A percentile compares a stretch with the other conserved stretches of the same genome.
Evolutionary conservation across 345 rosid genomes (phyloP).

Genomic region (Acer campestre): DNA sequence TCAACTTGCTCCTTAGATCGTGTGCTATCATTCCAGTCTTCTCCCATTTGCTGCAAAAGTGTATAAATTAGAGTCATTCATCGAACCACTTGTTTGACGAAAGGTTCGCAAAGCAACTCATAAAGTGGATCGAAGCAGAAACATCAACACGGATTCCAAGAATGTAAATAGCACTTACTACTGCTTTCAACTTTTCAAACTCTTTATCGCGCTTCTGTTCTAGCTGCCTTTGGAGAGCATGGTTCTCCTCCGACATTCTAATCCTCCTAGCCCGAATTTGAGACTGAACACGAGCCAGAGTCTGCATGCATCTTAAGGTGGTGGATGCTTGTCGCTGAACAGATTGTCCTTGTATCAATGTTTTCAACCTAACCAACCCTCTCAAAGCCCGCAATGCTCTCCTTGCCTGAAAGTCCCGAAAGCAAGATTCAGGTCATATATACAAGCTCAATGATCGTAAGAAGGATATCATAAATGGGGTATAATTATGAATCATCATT

Average conservation of each 20-base stretch:
- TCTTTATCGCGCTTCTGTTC: slow-evolving; percentile 63
- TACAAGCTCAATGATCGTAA: slow-evolving; percentile 1
- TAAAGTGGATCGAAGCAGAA: background rate
- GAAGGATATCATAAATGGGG: background rate
- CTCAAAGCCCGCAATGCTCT: slow-evolving; percentile 85
- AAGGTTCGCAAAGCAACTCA: background rate
- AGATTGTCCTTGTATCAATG: slow-evolving; percentile 67
- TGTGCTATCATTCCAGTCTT: slow-evolving; percentile 68
- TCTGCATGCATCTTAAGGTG: slow-evolving; percentile 90
- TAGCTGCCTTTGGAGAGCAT: slow-evolving; percentile 58
- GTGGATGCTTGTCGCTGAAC: slow-evolving; percentile 79
- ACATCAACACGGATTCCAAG: background rate
- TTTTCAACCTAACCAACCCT: slow-evolving; percentile 83
- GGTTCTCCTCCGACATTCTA: slow-evolving; percentile 82
- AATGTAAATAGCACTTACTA: slow-evolving; percentile 27
- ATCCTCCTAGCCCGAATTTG: slow-evolving; percentile 75
- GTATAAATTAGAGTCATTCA: background rate
- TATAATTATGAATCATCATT: background rate
- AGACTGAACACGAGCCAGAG: slow-evolving; percentile 76
- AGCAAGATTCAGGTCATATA: slow-evolving; percentile 20
- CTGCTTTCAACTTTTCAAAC: slow-evolving; percentile 47
- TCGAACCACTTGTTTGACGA: background rate
- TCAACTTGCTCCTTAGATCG: slow-evolving; percentile 75
- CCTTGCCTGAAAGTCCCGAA: slow-evolving; percentile 60
- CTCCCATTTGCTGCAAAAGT: slow-evolving; percentile 42